phyloP scores from a whole-genome alignment of 148 eudicot species.

The Nepenthes mirabilis region DNA sequence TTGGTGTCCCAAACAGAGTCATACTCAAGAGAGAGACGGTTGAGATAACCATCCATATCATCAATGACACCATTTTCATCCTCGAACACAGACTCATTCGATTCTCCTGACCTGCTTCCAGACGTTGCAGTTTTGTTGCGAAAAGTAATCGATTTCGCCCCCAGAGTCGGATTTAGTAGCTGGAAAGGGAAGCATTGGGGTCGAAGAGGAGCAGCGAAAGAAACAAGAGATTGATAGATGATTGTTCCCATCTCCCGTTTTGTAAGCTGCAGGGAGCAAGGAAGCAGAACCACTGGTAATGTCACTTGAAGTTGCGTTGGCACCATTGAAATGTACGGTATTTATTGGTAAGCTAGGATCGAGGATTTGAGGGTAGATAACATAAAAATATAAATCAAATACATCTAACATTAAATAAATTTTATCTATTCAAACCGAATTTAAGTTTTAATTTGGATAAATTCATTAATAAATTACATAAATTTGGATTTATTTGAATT shows the following conservation, averaged over 20 bases:
- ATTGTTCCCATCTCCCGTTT: constrained; percentile 12
- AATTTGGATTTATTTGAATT: too few species aligned
- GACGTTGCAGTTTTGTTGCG: neutral
- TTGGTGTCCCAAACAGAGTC: constrained; percentile 99
- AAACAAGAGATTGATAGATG: constrained; percentile 5
- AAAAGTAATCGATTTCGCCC: neutral
- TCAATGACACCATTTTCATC: constrained; percentile 61
- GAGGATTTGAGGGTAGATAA: too few species aligned
- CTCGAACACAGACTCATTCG: constrained; percentile 15
- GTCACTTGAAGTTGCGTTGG: too few species aligned
- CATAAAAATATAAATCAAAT: too few species aligned
- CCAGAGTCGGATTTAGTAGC: neutral
- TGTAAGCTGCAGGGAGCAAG: too few species aligned
- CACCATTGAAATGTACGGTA: too few species aligned
- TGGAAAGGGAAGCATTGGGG: constrained; percentile 4
- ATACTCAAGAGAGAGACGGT: constrained; percentile 81
- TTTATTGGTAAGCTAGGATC: too few species aligned
- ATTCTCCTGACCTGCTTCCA: neutral
- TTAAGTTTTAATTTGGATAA: too few species aligned
- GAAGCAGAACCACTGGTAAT: too few species aligned
- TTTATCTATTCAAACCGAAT: too few species aligned
- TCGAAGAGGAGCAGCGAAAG: constrained; percentile 9
- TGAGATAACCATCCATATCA: constrained; percentile 79
- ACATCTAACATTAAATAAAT: too few species aligned
- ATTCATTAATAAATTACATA: too few species aligned